Conservation (phyloP, 345 rosid species). For the Populus simonii region DNA sequence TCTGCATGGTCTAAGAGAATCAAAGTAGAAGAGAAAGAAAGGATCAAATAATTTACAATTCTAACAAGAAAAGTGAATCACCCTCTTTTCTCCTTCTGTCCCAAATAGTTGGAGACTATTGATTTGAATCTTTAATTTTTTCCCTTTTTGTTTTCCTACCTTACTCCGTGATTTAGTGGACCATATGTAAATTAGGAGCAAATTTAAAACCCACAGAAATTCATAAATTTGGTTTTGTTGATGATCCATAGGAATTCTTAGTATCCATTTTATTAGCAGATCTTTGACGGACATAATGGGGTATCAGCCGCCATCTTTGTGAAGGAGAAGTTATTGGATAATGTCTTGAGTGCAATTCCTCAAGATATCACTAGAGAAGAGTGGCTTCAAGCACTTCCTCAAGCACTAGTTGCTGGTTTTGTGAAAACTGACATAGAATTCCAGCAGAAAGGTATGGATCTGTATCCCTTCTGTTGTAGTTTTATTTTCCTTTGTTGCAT, state of each 20-base stretch:
- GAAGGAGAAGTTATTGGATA: slow-evolving; percentile 72
- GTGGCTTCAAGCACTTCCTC: slow-evolving; percentile 99
- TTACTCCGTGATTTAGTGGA: background rate
- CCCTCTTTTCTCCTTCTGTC: background rate
- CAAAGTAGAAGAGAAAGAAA: background rate
- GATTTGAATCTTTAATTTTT: background rate
- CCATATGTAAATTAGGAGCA: background rate
- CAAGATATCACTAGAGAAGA: slow-evolving; percentile 66
- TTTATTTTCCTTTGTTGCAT: background rate
- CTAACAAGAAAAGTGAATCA: background rate
- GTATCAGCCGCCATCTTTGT: slow-evolving; percentile 94
- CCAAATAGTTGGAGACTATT: background rate
- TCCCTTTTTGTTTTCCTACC: background rate
- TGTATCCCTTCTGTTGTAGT: background rate
- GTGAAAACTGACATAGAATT: slow-evolving; percentile 98
- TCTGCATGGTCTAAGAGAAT: background rate
- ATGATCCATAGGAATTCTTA: background rate
- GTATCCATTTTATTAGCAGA: slow-evolving; percentile 37
- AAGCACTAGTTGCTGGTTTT: slow-evolving; percentile 95
- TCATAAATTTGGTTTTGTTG: slow-evolving; percentile 14
- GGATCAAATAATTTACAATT: too few species aligned
- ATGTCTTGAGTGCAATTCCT: slow-evolving; percentile 92
- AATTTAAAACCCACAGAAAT: background rate
- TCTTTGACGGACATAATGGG: slow-evolving; percentile 98
- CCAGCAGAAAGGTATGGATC: slow-evolving; percentile 74